These are phyloP conservation scores for Penicillium sp. DNA, from an alignment of 2,329 filamentous ascomycete species.

Conservation along the genomic window DNA sequence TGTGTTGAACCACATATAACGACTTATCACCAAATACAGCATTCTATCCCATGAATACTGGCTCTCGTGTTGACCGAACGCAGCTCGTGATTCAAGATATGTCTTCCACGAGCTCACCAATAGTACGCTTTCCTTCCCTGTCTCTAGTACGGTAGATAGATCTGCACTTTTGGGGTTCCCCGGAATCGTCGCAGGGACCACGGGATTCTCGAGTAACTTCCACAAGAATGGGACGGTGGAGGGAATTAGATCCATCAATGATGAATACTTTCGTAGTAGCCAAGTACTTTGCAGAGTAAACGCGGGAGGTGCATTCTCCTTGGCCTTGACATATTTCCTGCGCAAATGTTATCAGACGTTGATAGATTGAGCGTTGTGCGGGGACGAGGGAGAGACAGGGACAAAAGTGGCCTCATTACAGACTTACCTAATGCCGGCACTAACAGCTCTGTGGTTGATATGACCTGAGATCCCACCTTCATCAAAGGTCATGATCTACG, in stretches of 20 bases:
- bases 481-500: slow-evolving; percentile 7
- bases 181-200: not conserved
- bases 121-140: not conserved
- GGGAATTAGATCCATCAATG: not conserved
- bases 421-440: slow-evolving; percentile 7
- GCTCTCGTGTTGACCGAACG: slow-evolving; percentile 7
- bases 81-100: slow-evolving; percentile 2
- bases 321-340: slow-evolving; percentile 4
- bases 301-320: slow-evolving; percentile 1
- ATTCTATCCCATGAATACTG: slow-evolving; percentile 8
- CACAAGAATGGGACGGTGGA: not conserved
- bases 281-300: slow-evolving; percentile 7
- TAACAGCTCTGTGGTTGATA: slow-evolving; percentile 8
- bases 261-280: slow-evolving; percentile 8
- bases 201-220: not conserved
- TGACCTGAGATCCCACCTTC: slow-evolving; percentile 9
- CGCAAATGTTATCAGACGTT: not conserved
- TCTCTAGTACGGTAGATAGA: not conserved
- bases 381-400: not conserved
- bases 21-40: slow-evolving; percentile 5
- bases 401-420: not conserved
- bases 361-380: no score
- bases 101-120: slow-evolving; percentile 9
- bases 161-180: not conserved
- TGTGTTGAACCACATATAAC: slow-evolving; percentile 11